Conservation (phyloP, 1,284 basidiomycete species). For the Moesziomyces antarcticus region DNA sequence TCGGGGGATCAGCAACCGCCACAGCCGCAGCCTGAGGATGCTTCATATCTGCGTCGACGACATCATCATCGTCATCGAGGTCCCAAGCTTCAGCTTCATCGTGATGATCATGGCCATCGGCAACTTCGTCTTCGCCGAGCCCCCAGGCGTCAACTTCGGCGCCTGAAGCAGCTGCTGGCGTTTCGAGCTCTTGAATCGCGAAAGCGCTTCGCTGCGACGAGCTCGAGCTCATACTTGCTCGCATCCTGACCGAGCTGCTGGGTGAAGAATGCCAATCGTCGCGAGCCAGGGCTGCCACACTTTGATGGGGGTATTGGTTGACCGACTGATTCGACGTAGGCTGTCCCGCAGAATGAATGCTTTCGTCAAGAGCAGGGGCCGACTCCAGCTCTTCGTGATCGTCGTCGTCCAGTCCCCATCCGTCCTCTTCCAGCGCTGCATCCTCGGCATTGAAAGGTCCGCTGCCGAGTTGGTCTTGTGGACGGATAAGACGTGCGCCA, state of each 20-base stretch:
- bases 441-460: constrained; percentile 55
- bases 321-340: neutral
- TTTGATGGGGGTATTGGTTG: constrained; percentile 11
- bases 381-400: constrained; percentile 10
- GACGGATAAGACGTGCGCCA: constrained; percentile 51
- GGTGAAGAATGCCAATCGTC: constrained; percentile 15
- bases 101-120: neutral
- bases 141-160: constrained; percentile 52
- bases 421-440: constrained; percentile 33
- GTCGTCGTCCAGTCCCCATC: constrained; percentile 58
- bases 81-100: constrained; percentile 46
- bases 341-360: neutral
- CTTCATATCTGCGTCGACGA: neutral
- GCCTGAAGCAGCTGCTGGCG: constrained; percentile 1
- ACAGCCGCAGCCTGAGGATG: neutral
- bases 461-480: constrained; percentile 56
- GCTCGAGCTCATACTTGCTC: constrained; percentile 27
- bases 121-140: constrained; percentile 42
- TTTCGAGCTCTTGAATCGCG: constrained; percentile 13
- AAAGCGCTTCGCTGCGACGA: constrained; percentile 34
- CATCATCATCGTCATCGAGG: constrained; percentile 18
- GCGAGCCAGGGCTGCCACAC: constrained; percentile 13
- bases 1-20: neutral
- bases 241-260: constrained; percentile 30
- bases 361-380: neutral